Percentiles rank a stretch among this genome's conserved stretches.
phyloP scores from a whole-genome alignment of 495 filamentous ascomycete genomes.

The Xylaria longipes region DNA sequence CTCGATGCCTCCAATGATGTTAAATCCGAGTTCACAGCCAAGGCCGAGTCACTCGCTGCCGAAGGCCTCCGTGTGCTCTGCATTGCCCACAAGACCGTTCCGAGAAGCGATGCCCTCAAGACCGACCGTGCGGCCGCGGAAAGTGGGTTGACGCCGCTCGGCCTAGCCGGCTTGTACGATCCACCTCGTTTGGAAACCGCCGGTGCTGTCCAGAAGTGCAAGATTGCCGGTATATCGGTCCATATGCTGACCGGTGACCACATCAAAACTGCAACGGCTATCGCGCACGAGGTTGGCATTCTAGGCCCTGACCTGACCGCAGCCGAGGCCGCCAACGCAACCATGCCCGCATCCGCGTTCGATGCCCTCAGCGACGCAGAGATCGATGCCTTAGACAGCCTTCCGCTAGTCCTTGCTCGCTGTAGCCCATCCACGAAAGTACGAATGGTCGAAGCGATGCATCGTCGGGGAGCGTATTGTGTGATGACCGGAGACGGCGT shows the following conservation, averaged over 20 bases:
- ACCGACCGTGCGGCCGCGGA: slow-evolving; percentile 60
- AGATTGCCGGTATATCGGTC: slow-evolving; percentile 62
- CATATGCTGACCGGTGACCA: slow-evolving; percentile 74
- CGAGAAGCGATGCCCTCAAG: slow-evolving; percentile 34
- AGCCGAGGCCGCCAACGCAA: slow-evolving; percentile 47
- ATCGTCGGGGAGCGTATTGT: slow-evolving; percentile 63
- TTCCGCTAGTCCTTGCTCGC: slow-evolving; percentile 74
- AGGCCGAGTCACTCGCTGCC: slow-evolving; percentile 59
- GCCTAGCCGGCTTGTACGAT: slow-evolving; percentile 75
- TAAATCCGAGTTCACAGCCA: slow-evolving; percentile 41
- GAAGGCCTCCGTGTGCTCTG: slow-evolving; percentile 65
- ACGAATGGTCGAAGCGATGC: slow-evolving; percentile 78
- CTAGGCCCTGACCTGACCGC: slow-evolving; percentile 31
- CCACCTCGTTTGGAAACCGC: slow-evolving; percentile 73
- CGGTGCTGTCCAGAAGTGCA: slow-evolving; percentile 57
- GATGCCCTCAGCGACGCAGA: slow-evolving; percentile 68
- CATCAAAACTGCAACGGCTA: slow-evolving; percentile 66
- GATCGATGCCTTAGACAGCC: slow-evolving; percentile 68
- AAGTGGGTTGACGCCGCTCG: slow-evolving; percentile 64
- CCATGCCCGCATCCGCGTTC: slow-evolving; percentile 72
- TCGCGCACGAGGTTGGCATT: slow-evolving; percentile 59
- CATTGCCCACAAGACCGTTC: slow-evolving; percentile 48
- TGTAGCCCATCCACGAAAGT: slow-evolving; percentile 77
- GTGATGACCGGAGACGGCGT: slow-evolving; percentile 92
- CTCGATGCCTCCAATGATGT: slow-evolving; percentile 38